Percentiles rank a stretch among this genome's conserved stretches.
Evolutionary conservation across 495 filamentous ascomycete genomes (phyloP).

Genomic region (Oidiodendron maius): DNA sequence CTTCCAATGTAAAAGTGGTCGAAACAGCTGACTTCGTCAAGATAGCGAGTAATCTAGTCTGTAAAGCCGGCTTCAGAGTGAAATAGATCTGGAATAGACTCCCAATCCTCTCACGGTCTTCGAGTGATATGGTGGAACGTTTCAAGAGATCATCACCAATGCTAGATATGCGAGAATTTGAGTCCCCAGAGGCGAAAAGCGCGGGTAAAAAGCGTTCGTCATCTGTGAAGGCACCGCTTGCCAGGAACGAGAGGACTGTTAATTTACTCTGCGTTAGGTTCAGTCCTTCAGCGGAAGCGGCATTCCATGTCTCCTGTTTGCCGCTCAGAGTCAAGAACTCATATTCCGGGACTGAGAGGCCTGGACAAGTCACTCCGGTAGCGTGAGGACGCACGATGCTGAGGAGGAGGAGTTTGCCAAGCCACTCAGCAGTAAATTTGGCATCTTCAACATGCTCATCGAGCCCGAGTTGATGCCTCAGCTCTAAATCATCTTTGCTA

Average conservation of each 20-base stretch:
- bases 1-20: slow-evolving; percentile 56
- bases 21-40: slow-evolving; percentile 68
- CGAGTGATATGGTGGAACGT: slow-evolving; percentile 62
- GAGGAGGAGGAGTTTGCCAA: slow-evolving; percentile 75
- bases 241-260: slow-evolving; percentile 61
- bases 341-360: slow-evolving; percentile 64
- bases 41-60: slow-evolving; percentile 65
- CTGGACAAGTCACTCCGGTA: slow-evolving; percentile 47
- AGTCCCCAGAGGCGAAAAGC: slow-evolving; percentile 73
- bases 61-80: slow-evolving; percentile 61
- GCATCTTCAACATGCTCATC: slow-evolving; percentile 57
- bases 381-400: slow-evolving; percentile 31
- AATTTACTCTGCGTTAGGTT: slow-evolving; percentile 64
- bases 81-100: slow-evolving; percentile 67
- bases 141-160: slow-evolving; percentile 83
- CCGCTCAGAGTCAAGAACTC: slow-evolving; percentile 63
- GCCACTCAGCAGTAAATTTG: slow-evolving; percentile 65
- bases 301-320: slow-evolving; percentile 67
- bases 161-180: slow-evolving; percentile 73
- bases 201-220: slow-evolving; percentile 76
- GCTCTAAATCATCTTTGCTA: slow-evolving; percentile 63
- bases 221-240: slow-evolving; percentile 79
- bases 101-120: slow-evolving; percentile 56
- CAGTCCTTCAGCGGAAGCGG: slow-evolving; percentile 50
- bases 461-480: slow-evolving; percentile 64